Conservation (phyloP, 441 rosid species). For the Euphorbia celastroides region DNA sequence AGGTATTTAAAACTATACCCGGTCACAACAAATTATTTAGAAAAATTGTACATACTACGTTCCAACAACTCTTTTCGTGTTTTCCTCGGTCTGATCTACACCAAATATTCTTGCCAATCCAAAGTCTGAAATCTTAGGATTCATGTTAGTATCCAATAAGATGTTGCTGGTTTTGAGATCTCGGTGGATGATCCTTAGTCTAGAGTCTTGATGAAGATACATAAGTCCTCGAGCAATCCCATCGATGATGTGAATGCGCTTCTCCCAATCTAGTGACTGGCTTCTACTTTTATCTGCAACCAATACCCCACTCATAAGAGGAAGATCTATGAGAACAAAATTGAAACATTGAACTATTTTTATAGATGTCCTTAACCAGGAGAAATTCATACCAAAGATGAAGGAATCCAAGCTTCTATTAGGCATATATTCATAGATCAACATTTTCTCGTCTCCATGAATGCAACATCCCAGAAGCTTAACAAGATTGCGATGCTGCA, state of each 20-base stretch:
- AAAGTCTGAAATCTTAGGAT: slow-evolving; percentile 70
- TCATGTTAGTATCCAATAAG: slow-evolving; percentile 33
- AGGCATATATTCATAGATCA: no score
- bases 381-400: slow-evolving; percentile 17
- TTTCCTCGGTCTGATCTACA: slow-evolving; percentile 42
- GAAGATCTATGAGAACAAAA: background rate
- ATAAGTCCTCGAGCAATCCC: slow-evolving; percentile 22
- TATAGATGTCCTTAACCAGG: background rate
- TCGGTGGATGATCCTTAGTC: no score
- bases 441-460: background rate
- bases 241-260: slow-evolving; percentile 5
- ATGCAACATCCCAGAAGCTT: slow-evolving; percentile 38
- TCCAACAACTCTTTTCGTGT: slow-evolving; percentile 61
- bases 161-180: background rate
- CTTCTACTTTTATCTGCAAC: slow-evolving; percentile 17
- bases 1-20: no score
- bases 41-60: slow-evolving; percentile 56
- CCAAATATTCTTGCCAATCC: slow-evolving; percentile 82
- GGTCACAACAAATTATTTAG: no score
- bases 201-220: slow-evolving; percentile 46
- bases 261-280: slow-evolving; percentile 13
- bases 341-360: background rate
- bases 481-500: slow-evolving; percentile 50
- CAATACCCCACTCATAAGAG: background rate
- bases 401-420: slow-evolving; percentile 3